Percentiles rank a stretch among this genome's conserved stretches.
Evolutionary conservation across 2,329 filamentous ascomycete genomes (phyloP).

Genomic region (Xylaria sp.): DNA sequence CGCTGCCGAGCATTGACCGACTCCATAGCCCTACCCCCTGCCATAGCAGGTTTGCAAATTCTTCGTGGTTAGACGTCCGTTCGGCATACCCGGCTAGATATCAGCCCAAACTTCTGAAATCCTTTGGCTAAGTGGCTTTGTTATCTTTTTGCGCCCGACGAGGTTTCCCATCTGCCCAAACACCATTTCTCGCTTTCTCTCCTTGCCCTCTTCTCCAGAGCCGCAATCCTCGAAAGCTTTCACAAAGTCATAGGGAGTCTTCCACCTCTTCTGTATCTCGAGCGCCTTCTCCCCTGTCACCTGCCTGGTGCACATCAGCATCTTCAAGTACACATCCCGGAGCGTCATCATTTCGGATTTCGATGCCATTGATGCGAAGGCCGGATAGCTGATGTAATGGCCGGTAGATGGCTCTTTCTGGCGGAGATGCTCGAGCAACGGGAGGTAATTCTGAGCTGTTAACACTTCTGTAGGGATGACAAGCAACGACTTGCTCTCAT

Average conservation of each 20-base stretch:
- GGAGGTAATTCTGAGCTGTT: constrained; percentile 66
- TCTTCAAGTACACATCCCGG: constrained; percentile 77
- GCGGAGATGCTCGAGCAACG: constrained; percentile 62
- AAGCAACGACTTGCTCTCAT: constrained; percentile 59
- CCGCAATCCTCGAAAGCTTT: constrained; percentile 66
- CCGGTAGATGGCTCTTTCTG: constrained; percentile 51
- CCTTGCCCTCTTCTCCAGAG: constrained; percentile 51
- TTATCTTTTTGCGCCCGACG: constrained; percentile 70
- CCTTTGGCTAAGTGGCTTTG: constrained; percentile 65
- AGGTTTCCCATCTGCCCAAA: constrained; percentile 58
- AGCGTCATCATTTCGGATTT: constrained; percentile 77
- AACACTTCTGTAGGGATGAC: constrained; percentile 69
- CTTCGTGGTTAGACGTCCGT: background rate
- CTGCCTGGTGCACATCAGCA: constrained; percentile 80
- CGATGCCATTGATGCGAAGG: constrained; percentile 71
- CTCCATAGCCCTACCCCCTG: too few relatives aligned
- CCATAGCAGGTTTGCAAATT: background rate
- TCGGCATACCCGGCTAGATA: constrained; percentile 29
- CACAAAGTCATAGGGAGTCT: constrained; percentile 71
- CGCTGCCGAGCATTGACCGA: too few relatives aligned
- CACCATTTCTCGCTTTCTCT: constrained; percentile 64
- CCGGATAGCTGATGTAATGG: constrained; percentile 69
- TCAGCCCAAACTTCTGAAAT: constrained; percentile 74
- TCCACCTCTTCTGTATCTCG: constrained; percentile 79
- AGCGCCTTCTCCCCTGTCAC: constrained; percentile 78